These are phyloP conservation scores for Globisporangium heterothallicum DNA, from an alignment of 352 stramenopile species.

Conservation along the genomic window DNA sequence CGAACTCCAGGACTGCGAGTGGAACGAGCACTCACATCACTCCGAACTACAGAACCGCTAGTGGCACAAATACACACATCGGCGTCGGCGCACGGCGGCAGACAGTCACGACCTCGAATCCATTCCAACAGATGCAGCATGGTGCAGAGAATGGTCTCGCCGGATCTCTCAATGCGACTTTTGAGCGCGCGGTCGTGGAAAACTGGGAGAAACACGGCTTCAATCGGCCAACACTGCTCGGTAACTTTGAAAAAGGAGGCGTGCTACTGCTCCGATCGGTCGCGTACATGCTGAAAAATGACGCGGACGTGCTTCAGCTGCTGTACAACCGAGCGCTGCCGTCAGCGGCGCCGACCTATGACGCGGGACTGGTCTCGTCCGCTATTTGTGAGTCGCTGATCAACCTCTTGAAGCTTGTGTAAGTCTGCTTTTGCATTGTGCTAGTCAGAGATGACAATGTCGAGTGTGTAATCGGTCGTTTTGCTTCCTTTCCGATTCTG, in stretches of 20 bases:
- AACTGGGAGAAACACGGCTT: slow-evolving; percentile 78
- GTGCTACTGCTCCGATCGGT: slow-evolving; percentile 62
- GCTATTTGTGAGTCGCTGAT: slow-evolving; percentile 69
- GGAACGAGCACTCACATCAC: slow-evolving; percentile 9
- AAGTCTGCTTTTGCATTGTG: slow-evolving; percentile 17
- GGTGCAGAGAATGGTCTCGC: slow-evolving; percentile 10
- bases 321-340: slow-evolving; percentile 54
- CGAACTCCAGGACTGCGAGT: slow-evolving; percentile 12
- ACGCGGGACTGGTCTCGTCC: slow-evolving; percentile 60
- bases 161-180: slow-evolving; percentile 15
- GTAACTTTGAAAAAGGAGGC: slow-evolving; percentile 78
- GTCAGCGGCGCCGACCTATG: slow-evolving; percentile 50
- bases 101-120: slow-evolving; percentile 20
- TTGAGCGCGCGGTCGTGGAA: slow-evolving; percentile 34
- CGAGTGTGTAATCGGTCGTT: slow-evolving; percentile 1
- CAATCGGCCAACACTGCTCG: slow-evolving; percentile 48
- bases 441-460: neutral
- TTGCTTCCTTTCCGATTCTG: slow-evolving; percentile 4
- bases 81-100: slow-evolving; percentile 24
- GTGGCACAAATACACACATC: slow-evolving; percentile 18
- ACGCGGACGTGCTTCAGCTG: slow-evolving; percentile 33
- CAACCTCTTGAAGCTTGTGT: slow-evolving; percentile 71
- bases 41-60: slow-evolving; percentile 14
- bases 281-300: slow-evolving; percentile 59
- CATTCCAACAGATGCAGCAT: slow-evolving; percentile 12